Conservation (phyloP, 2,329 filamentous ascomycete genomes). For the Phialophora expanda region DNA sequence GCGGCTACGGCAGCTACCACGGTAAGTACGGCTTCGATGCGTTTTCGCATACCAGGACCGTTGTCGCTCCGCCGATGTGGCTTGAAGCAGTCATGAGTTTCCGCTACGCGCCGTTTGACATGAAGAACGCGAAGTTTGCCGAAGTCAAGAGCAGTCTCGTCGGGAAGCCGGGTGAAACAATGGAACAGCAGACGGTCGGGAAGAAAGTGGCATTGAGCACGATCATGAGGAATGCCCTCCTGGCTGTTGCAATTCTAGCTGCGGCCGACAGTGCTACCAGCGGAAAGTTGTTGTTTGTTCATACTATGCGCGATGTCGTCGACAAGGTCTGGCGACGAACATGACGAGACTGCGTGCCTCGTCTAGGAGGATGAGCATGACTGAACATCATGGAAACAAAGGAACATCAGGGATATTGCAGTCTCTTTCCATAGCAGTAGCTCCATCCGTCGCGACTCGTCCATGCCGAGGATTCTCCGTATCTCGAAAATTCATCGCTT, state of each 20-base stretch:
- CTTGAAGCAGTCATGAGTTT: conserved; percentile 36
- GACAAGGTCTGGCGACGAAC: conserved; percentile 1
- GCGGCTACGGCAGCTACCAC: conserved; percentile 57
- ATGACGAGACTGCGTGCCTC: not conserved
- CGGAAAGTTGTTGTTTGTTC: conserved; percentile 19
- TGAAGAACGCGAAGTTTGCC: conserved; percentile 17
- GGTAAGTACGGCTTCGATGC: conserved; percentile 55
- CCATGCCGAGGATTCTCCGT: not conserved
- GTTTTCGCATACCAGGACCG: conserved; percentile 45
- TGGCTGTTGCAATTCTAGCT: conserved; percentile 9
- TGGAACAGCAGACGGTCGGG: conserved; percentile 16
- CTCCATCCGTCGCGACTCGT: too few species aligned
- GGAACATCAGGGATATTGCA: not conserved
- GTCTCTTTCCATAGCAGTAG: not conserved
- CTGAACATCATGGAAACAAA: too few species aligned
- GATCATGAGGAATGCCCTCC: not conserved
- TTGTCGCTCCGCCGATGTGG: conserved; percentile 36
- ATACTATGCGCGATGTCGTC: conserved; percentile 13
- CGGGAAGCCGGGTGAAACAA: conserved; percentile 17
- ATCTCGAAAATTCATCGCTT: not conserved
- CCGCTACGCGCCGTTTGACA: conserved; percentile 39
- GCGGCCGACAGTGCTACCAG: conserved; percentile 8
- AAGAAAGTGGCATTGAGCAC: not conserved
- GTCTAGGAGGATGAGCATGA: too few species aligned
- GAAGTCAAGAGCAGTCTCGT: conserved; percentile 16